phyloP scores from a whole-genome alignment of 106 monocot species.

The Apostasia ramifera region DNA sequence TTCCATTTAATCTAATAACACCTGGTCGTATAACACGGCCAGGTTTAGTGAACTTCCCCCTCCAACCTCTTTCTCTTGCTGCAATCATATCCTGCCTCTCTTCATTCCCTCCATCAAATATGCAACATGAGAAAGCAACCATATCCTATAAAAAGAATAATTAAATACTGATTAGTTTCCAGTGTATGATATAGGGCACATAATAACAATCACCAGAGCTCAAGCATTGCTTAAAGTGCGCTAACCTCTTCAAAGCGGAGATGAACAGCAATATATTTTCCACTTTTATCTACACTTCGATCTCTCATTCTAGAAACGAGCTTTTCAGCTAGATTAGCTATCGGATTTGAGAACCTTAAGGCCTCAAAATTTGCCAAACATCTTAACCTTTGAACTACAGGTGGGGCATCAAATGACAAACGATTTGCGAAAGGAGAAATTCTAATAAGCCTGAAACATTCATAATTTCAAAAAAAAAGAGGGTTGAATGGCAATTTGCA shows the following conservation, averaged over 20 bases:
- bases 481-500: background rate
- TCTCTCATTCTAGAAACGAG: slow-evolving; percentile 85
- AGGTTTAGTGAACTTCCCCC: slow-evolving; percentile 92
- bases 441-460: slow-evolving; percentile 71
- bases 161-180: too few relatives aligned
- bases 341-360: slow-evolving; percentile 80
- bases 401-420: slow-evolving; percentile 73
- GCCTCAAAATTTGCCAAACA: slow-evolving; percentile 97
- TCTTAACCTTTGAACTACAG: slow-evolving; percentile 75
- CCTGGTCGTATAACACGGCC: slow-evolving; percentile 93
- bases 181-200: background rate
- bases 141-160: slow-evolving; percentile 61
- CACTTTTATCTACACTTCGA: slow-evolving; percentile 43
- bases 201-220: background rate
- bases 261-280: slow-evolving; percentile 92
- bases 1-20: slow-evolving; percentile 88
- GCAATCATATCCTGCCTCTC: slow-evolving; percentile 78
- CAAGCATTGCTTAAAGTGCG: background rate
- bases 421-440: slow-evolving; percentile 99
- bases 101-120: slow-evolving; percentile 91
- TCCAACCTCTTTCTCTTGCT: slow-evolving; percentile 98
- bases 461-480: background rate
- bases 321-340: slow-evolving; percentile 61
- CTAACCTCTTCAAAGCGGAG: slow-evolving; percentile 97
- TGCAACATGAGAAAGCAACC: slow-evolving; percentile 99